Percentiles rank a stretch among this genome's conserved stretches.
These are phyloP conservation scores for Rhododendron molle DNA, from an alignment of 148 eudicot species.

Conservation along the genomic window DNA sequence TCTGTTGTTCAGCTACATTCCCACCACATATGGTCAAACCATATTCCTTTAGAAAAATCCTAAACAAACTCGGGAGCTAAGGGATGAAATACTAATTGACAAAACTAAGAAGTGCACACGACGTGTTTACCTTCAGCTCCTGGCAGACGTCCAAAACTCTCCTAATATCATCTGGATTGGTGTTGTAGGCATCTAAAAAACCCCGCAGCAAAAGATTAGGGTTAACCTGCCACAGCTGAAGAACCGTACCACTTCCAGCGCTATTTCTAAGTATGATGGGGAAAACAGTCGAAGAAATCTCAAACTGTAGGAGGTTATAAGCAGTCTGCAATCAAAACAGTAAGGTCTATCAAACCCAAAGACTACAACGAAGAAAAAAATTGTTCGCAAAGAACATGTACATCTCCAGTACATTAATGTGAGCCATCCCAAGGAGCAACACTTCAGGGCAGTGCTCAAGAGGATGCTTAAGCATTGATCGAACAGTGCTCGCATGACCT, in stretches of 20 bases:
- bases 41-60: neutral
- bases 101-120: neutral
- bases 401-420: constrained; percentile 53
- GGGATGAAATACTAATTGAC: neutral
- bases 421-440: constrained; percentile 85
- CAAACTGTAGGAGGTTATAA: constrained; percentile 75
- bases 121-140: constrained; percentile 61
- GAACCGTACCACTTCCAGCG: constrained; percentile 39
- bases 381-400: neutral
- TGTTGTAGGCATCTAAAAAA: constrained; percentile 45
- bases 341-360: constrained; percentile 11
- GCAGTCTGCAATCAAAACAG: constrained; percentile 53
- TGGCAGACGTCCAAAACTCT: constrained; percentile 69
- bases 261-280: constrained; percentile 49
- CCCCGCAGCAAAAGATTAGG: constrained; percentile 57
- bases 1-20: neutral
- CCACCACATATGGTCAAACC: neutral
- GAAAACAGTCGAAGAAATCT: constrained; percentile 57
- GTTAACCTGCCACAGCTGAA: constrained; percentile 72
- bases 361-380: neutral
- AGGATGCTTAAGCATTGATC: constrained; percentile 68
- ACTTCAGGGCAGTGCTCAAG: constrained; percentile 80
- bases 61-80: neutral
- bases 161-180: constrained; percentile 44
- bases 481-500: constrained; percentile 72